Percentiles rank a stretch among this genome's conserved stretches.
phyloP scores from a whole-genome alignment of 176 grass and related monocot species.

The Alopecurus myosuroides region DNA sequence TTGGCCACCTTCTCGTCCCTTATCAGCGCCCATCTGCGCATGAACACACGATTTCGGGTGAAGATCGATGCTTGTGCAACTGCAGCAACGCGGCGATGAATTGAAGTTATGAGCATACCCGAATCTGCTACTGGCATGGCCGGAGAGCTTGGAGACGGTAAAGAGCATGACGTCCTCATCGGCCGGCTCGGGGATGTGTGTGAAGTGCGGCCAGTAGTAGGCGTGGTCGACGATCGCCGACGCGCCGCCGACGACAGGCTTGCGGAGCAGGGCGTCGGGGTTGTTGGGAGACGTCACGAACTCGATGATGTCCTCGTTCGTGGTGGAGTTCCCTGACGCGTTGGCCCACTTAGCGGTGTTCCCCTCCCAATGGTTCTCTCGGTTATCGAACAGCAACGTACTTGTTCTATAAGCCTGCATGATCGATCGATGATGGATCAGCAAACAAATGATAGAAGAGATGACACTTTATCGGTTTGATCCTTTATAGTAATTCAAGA shows the following conservation, averaged over 20 bases:
- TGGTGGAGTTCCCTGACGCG: conserved; percentile 1
- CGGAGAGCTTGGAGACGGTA: conserved; percentile 59
- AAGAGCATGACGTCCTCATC: conserved; percentile 77
- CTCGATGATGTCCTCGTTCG: conserved; percentile 40
- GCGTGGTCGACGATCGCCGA: conserved; percentile 62
- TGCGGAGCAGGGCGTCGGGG: conserved; percentile 38
- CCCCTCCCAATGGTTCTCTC: conserved; percentile 50
- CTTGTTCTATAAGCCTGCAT: conserved; percentile 29
- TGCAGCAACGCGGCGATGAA: no score
- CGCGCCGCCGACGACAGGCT: conserved; percentile 37
- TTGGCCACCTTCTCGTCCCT: conserved; percentile 45
- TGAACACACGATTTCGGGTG: not conserved
- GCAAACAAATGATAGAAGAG: not conserved
- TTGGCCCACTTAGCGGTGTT: conserved; percentile 42
- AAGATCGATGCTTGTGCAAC: not conserved
- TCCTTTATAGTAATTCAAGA: not conserved
- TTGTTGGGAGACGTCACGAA: conserved; percentile 83
- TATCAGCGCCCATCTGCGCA: conserved; percentile 75
- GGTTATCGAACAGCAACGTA: conserved; percentile 35
- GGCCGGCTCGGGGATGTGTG: conserved; percentile 47
- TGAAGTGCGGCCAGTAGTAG: conserved; percentile 78
- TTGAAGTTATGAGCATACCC: conserved; percentile 24
- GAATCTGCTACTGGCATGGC: conserved; percentile 73
- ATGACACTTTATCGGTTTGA: not conserved
- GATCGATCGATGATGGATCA: not conserved